Percentiles rank a stretch among this genome's conserved stretches.
Evolutionary conservation across 1,139 yeast genomes (phyloP).

Genomic region (Kazachstania sp.): DNA sequence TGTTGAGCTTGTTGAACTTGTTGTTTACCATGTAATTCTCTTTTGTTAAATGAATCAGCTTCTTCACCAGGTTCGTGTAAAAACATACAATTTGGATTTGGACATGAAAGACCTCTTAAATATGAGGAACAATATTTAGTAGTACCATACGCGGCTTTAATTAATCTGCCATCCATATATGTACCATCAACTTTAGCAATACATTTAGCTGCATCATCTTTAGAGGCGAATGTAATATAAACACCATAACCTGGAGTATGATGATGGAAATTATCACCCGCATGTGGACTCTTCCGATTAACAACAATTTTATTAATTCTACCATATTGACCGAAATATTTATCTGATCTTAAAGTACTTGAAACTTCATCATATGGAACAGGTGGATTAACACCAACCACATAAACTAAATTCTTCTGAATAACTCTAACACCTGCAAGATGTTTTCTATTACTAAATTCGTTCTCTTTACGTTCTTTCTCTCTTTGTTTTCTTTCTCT

Average conservation of each 20-base stretch:
- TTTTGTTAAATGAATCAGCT: slow-evolving; percentile 92
- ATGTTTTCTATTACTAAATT: slow-evolving; percentile 82
- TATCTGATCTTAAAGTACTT: slow-evolving; percentile 74
- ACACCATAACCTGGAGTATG: slow-evolving; percentile 80
- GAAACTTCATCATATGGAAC: slow-evolving; percentile 80
- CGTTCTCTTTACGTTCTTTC: slow-evolving; percentile 86
- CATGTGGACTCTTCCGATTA: slow-evolving; percentile 59
- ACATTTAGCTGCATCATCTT: slow-evolving; percentile 92
- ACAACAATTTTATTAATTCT: slow-evolving; percentile 90
- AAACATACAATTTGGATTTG: slow-evolving; percentile 98
- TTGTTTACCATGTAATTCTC: slow-evolving; percentile 58
- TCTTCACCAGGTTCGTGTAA: slow-evolving; percentile 99
- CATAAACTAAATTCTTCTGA: slow-evolving; percentile 94
- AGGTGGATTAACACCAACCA: slow-evolving; percentile 90
- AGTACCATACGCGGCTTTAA: slow-evolving; percentile 96
- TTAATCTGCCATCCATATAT: slow-evolving; percentile 76
- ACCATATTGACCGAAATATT: slow-evolving; percentile 96
- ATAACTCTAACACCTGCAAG: slow-evolving; percentile 95
- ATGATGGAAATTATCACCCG: slow-evolving; percentile 33
- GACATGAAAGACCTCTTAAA: slow-evolving; percentile 91
- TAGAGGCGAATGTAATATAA: slow-evolving; percentile 84
- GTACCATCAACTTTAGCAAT: slow-evolving; percentile 93
- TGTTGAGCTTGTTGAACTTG: too few relatives aligned
- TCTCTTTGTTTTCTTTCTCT: slow-evolving; percentile 82
- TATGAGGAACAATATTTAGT: slow-evolving; percentile 96